Percentiles rank a stretch among this genome's conserved stretches.
Evolutionary conservation across 2,329 filamentous ascomycete species (phyloP).

Genomic region (Colletotrichum gigasporum): DNA sequence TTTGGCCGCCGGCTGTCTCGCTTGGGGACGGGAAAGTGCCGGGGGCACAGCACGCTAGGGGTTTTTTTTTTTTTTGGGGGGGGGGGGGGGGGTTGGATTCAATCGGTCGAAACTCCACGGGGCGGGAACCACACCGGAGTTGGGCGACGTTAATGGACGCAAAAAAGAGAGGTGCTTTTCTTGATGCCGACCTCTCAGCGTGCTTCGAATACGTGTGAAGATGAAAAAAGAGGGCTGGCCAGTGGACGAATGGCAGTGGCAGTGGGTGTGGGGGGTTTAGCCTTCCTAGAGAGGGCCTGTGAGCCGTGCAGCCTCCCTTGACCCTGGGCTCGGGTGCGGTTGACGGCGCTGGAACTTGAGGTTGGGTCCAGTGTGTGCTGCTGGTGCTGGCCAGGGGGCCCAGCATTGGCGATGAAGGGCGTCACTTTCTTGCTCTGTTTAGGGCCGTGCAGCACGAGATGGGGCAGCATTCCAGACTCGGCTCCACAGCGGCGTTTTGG

Average conservation of each 20-base stretch:
- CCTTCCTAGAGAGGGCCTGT: background rate
- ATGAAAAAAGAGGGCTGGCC: slow-evolving; percentile 3
- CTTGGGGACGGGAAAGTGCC: slow-evolving; percentile 13
- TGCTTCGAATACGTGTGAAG: background rate
- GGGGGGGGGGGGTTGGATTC: background rate
- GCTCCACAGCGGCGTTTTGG: background rate
- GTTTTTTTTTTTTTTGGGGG: too few relatives aligned
- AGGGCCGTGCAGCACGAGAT: background rate
- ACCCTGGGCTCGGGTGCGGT: background rate
- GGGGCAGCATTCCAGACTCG: slow-evolving; percentile 10
- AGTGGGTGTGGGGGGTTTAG: background rate
- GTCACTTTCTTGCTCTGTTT: background rate
- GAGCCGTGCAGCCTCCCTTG: background rate
- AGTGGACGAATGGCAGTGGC: slow-evolving; percentile 1
- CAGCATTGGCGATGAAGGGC: too few relatives aligned
- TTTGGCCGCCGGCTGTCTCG: slow-evolving; percentile 15
- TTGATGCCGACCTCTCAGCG: too few relatives aligned
- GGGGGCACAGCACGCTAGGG: slow-evolving; percentile 4
- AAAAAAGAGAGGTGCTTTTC: background rate
- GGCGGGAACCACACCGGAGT: slow-evolving; percentile 7
- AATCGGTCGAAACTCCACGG: background rate
- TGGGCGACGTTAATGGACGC: background rate
- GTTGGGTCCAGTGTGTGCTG: too few relatives aligned
- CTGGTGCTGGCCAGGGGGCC: too few relatives aligned
- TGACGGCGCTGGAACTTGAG: too few relatives aligned